Base-by-base conservation (phyloP, 1,284 basidiomycete genomes). In the Boletus smithii region DNA sequence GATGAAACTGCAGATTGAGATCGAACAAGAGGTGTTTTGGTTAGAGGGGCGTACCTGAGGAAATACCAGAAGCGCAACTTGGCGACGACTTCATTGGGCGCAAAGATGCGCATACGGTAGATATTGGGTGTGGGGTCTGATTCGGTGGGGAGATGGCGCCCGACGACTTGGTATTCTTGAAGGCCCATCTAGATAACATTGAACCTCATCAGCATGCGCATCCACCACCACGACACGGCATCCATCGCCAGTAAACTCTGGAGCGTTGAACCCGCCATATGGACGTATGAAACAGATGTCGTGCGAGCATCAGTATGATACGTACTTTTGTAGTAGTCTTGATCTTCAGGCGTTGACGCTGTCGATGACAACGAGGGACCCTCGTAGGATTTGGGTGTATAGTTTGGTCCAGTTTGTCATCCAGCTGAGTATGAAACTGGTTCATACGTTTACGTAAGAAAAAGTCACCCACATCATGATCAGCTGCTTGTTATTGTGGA, bases 1-100 rank as follows among this genome's bases (percentile, higher is more conserved):
- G 41, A 22, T 26, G 53, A 2, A 49, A 8, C 26, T 2, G 10
- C 5, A 31, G 18, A 20, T 62, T 36, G 57, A 45, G 52, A 46
- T 50, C 3, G 32, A 18, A 20, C 18, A 16, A 16, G 14, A 30
- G 30, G 30, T n/a, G 30, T 8, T n/a, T 38, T 16, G 10, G 22
- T 9, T 3, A 22, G 11, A 29, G 14, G 35, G 23, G 58, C 69
- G 59, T 57, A 87, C 86, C 85, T 80, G 59, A 99, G 81, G 84
- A 97, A 99, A 80, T 98, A 99, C 95, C 97, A 99, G 89, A 97
- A 99, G 56, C 95, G 88, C 52, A 91, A 97, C 81, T 99, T 98
- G 66, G 97, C 97, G 63, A 99, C 92, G 59, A 97, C 87, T 61
- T 97, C 93, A 73, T 99, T 99, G 62, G 91, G 91, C 57, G 97